Conservation (phyloP, 805 yeast genomes). For the Ogataea pignaliae region DNA sequence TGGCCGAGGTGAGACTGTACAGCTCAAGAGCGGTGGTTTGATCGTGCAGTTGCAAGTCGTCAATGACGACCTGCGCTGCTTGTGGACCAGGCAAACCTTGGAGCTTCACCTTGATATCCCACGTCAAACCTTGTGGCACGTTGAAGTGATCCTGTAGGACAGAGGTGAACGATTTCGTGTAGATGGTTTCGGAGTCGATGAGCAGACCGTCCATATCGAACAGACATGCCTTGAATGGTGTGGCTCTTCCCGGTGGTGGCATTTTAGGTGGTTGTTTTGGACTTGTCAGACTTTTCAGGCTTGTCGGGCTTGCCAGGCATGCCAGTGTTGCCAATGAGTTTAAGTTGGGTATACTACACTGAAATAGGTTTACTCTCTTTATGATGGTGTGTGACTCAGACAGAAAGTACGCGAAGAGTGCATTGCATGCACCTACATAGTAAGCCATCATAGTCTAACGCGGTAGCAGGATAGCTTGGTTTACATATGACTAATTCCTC, state of each 20-base stretch:
- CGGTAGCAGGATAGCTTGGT: too few relatives aligned
- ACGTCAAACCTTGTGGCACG: slow-evolving; percentile 63
- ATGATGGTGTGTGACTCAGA: too few relatives aligned
- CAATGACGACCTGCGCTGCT: slow-evolving; percentile 61
- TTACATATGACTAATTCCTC: too few relatives aligned
- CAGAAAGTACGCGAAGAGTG: too few relatives aligned
- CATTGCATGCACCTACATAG: too few relatives aligned
- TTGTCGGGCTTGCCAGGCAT: too few relatives aligned
- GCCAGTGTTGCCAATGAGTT: too few relatives aligned
- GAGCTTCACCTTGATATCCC: slow-evolving; percentile 83
- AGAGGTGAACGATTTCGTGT: slow-evolving; percentile 72
- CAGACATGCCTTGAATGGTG: slow-evolving; percentile 24
- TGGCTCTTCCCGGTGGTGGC: slow-evolving; percentile 7
- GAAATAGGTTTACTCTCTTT: too few relatives aligned
- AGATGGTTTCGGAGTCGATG: slow-evolving; percentile 87
- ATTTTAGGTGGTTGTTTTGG: background rate
- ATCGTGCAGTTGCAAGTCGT: slow-evolving; percentile 58
- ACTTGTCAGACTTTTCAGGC: too few relatives aligned
- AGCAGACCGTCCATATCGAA: slow-evolving; percentile 93
- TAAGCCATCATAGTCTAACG: too few relatives aligned
- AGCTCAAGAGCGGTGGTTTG: slow-evolving; percentile 60
- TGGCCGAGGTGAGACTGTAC: slow-evolving; percentile 43
- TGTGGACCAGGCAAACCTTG: slow-evolving; percentile 91
- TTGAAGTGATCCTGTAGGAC: slow-evolving; percentile 55
- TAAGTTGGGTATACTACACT: too few relatives aligned